Conservation (phyloP, 805 yeast species). For the Hyphopichia homilentoma region DNA sequence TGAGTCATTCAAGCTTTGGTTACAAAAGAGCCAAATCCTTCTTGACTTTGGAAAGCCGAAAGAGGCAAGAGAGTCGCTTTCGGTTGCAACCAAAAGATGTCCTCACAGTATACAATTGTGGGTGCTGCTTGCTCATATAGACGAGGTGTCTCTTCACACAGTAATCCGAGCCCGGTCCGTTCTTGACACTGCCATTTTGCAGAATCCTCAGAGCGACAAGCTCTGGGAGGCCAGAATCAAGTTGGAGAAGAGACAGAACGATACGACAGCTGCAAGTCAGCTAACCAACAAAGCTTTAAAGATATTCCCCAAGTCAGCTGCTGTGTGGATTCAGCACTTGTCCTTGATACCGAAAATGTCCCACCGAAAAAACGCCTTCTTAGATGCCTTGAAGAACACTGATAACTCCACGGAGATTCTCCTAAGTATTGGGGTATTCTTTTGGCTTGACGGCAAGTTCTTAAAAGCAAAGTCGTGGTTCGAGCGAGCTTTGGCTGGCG, state of each 20-base stretch:
- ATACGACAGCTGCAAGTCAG: conserved; percentile 48
- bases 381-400: conserved; percentile 69
- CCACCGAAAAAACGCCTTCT: conserved; percentile 52
- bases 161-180: conserved; percentile 64
- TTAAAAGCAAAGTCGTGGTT: conserved; percentile 71
- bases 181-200: conserved; percentile 61
- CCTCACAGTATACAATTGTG: conserved; percentile 49
- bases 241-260: conserved; percentile 52
- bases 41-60: conserved; percentile 23
- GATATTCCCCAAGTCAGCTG: conserved; percentile 53
- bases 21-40: conserved; percentile 62
- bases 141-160: conserved; percentile 37
- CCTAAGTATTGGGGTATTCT: conserved; percentile 59
- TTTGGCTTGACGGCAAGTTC: conserved; percentile 63
- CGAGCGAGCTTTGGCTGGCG: conserved; percentile 57
- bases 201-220: conserved; percentile 45
- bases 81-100: conserved; percentile 46
- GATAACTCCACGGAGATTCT: conserved; percentile 57
- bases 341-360: conserved; percentile 43
- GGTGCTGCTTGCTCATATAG: conserved; percentile 48
- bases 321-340: conserved; percentile 65
- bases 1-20: conserved; percentile 46
- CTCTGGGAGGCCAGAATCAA: conserved; percentile 57
- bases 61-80: conserved; percentile 46
- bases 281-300: conserved; percentile 57